Evolutionary conservation across 768 basidiomycete genomes (phyloP).

Genomic region (Saitozyma podzolica): DNA sequence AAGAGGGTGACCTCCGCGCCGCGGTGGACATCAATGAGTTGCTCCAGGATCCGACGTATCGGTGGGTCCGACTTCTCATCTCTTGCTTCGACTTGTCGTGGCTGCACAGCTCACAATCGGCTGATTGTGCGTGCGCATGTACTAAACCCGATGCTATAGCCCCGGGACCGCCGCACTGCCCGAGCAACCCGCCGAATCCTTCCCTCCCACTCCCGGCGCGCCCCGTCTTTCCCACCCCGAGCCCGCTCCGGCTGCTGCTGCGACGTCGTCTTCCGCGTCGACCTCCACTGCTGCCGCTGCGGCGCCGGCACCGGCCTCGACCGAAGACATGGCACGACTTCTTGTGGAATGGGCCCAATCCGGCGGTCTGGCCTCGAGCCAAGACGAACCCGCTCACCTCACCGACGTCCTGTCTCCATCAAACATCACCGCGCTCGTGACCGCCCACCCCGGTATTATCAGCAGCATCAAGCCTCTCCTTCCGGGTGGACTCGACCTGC

Average conservation of each 20-base stretch:
- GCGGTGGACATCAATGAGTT: conserved; percentile 42
- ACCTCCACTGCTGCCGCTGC: conserved; percentile 1
- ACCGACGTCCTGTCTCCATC: conserved; percentile 44
- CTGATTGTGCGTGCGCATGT: not conserved
- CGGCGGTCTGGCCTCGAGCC: conserved; percentile 22
- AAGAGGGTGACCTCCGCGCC: conserved; percentile 23
- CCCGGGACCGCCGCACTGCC: conserved; percentile 24
- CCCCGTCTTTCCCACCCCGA: not conserved
- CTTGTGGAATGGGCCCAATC: conserved; percentile 35
- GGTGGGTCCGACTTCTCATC: conserved; percentile 22
- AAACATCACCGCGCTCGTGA: conserved; percentile 61
- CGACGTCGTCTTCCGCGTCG: conserved; percentile 2
- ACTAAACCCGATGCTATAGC: not conserved
- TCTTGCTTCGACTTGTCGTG: too few relatives aligned
- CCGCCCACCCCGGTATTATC: conserved; percentile 62
- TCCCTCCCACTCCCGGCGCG: not conserved
- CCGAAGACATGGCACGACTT: conserved; percentile 38
- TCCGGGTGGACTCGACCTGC: conserved; percentile 71
- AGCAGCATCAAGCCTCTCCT: conserved; percentile 75
- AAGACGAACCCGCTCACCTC: conserved; percentile 33
- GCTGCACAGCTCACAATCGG: too few relatives aligned
- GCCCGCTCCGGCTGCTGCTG: conserved; percentile 1
- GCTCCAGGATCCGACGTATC: conserved; percentile 41
- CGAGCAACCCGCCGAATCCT: not conserved
- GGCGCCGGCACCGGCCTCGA: not conserved